Evolutionary conservation across 179 eudicot species (phyloP).

Genomic region (Carnegiea gigantea): DNA sequence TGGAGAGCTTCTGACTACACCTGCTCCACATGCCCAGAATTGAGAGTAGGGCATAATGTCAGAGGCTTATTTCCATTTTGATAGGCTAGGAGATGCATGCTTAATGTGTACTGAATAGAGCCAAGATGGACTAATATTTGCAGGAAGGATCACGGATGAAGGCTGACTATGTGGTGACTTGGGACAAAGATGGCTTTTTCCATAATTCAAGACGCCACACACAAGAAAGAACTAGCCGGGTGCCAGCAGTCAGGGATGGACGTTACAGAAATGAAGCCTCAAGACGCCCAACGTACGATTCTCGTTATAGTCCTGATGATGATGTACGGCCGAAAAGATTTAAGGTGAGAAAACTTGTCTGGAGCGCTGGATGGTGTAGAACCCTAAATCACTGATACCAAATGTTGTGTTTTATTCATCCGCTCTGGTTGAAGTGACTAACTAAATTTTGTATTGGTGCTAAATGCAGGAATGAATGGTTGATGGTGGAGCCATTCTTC

Average conservation of each 20-base stretch:
- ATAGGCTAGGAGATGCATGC: background rate
- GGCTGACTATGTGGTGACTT: conserved; percentile 81
- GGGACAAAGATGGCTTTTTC: conserved; percentile 71
- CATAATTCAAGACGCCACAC: conserved; percentile 35
- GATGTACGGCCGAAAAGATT: conserved; percentile 59
- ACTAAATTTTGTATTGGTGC: background rate
- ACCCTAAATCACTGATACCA: background rate
- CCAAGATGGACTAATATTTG: conserved; percentile 20
- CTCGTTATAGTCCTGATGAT: conserved; percentile 62
- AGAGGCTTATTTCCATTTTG: background rate
- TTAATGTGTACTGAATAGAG: background rate
- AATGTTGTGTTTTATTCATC: background rate
- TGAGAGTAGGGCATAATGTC: background rate
- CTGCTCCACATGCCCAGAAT: background rate
- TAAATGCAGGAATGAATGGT: conserved; percentile 20
- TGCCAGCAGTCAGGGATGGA: conserved; percentile 26
- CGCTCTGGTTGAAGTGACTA: background rate
- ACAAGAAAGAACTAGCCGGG: conserved; percentile 41
- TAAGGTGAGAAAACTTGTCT: conserved; percentile 41
- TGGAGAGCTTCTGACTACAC: background rate
- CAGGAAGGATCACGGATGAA: conserved; percentile 83
- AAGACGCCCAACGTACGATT: conserved; percentile 37
- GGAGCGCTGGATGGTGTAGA: too few relatives aligned
- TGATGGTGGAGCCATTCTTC: background rate
- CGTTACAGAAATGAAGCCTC: conserved; percentile 48